Percentiles rank a stretch among this genome's conserved stretches.
Conservation (phyloP, 805 yeast species). For the Scheffersomyces lignosus region DNA sequence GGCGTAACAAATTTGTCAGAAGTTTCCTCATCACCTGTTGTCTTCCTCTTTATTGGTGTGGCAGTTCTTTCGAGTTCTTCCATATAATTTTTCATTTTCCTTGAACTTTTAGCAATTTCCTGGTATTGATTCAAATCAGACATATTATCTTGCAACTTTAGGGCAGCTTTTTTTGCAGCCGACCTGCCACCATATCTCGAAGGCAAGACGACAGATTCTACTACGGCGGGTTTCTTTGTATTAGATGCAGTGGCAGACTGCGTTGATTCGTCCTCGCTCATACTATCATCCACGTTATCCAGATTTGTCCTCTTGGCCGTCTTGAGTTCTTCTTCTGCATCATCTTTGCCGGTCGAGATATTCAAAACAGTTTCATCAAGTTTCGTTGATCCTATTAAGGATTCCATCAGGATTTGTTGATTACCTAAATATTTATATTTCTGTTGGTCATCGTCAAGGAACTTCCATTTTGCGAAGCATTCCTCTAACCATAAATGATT, state of each 20-base stretch:
- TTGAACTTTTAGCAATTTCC: slow-evolving; percentile 45
- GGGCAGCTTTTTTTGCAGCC: slow-evolving; percentile 68
- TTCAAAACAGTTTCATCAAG: slow-evolving; percentile 43
- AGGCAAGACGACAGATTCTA: not conserved
- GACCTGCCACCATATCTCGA: slow-evolving; percentile 37
- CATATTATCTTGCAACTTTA: slow-evolving; percentile 66
- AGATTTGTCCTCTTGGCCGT: slow-evolving; percentile 10
- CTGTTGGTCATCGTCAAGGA: slow-evolving; percentile 44
- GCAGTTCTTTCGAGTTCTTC: slow-evolving; percentile 27
- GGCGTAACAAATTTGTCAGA: slow-evolving; percentile 1
- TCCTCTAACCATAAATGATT: slow-evolving; percentile 92
- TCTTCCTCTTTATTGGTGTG: slow-evolving; percentile 4
- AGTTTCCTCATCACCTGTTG: not conserved
- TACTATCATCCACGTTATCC: slow-evolving; percentile 26
- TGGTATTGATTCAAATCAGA: slow-evolving; percentile 65
- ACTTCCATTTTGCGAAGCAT: slow-evolving; percentile 60
- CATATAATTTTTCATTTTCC: slow-evolving; percentile 39
- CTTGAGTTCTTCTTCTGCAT: slow-evolving; percentile 4
- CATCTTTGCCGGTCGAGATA: slow-evolving; percentile 32
- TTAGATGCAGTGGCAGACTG: slow-evolving; percentile 10
- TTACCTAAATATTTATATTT: slow-evolving; percentile 51
- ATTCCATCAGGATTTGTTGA: slow-evolving; percentile 37
- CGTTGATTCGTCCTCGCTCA: slow-evolving; percentile 23
- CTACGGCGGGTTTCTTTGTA: slow-evolving; percentile 10
- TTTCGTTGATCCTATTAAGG: slow-evolving; percentile 54